phyloP scores from a whole-genome alignment of 2,329 filamentous ascomycete genomes.

The Neospermospora avenae region DNA sequence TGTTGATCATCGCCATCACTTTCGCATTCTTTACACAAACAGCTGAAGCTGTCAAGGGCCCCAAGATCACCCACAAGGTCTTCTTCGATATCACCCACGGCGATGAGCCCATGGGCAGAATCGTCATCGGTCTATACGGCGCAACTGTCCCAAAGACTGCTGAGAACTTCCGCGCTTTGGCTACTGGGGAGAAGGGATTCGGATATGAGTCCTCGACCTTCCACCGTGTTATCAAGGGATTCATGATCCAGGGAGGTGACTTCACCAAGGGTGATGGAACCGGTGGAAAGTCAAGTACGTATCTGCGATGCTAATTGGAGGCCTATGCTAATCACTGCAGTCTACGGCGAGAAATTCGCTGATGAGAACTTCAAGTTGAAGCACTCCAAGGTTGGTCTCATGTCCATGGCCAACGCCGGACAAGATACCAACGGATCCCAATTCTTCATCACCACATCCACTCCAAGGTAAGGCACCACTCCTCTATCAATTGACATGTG shows the following conservation, averaged over 20 bases:
- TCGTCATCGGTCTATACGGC: slow-evolving; percentile 82
- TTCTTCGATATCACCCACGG: slow-evolving; percentile 82
- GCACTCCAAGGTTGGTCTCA: slow-evolving; percentile 79
- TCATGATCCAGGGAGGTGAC: slow-evolving; percentile 91
- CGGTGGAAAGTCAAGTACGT: slow-evolving; percentile 78
- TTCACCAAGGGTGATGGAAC: slow-evolving; percentile 81
- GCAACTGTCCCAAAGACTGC: slow-evolving; percentile 77
- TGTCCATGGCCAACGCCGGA: slow-evolving; percentile 85
- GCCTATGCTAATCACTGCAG: slow-evolving; percentile 38
- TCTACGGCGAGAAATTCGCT: slow-evolving; percentile 79
- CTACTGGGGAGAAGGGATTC: slow-evolving; percentile 82
- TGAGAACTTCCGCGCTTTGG: slow-evolving; percentile 75
- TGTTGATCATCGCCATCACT: slow-evolving; percentile 72
- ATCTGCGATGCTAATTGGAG: neutral
- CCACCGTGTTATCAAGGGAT: slow-evolving; percentile 87
- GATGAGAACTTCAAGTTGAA: slow-evolving; percentile 97
- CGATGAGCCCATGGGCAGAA: slow-evolving; percentile 68
- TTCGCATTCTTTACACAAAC: slow-evolving; percentile 74
- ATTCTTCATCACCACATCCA: slow-evolving; percentile 85
- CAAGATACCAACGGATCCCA: slow-evolving; percentile 85
- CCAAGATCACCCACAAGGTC: slow-evolving; percentile 95
- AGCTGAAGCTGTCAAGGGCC: slow-evolving; percentile 74
- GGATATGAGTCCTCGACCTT: slow-evolving; percentile 79
- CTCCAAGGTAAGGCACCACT: slow-evolving; percentile 61
- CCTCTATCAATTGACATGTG: neutral